These are phyloP conservation scores for Phaeolepiota aurea DNA, from an alignment of 768 basidiomycete genomes.

Conservation along the genomic window DNA sequence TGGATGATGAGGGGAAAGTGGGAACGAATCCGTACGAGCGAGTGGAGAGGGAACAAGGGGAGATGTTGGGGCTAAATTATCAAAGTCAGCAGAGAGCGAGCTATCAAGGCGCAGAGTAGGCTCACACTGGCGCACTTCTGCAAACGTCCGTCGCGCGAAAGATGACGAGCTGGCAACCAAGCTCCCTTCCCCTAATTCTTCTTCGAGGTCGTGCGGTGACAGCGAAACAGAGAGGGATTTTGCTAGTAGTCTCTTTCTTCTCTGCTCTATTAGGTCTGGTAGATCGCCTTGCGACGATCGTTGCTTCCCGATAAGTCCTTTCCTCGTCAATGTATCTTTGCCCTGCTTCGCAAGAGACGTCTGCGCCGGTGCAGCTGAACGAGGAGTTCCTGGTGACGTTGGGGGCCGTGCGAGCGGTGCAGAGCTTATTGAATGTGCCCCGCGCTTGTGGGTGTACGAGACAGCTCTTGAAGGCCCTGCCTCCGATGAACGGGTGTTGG, in stretches of 20 bases:
- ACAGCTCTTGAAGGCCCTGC: conserved; percentile 22
- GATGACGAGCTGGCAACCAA: conserved; percentile 19
- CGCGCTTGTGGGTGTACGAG: conserved; percentile 50
- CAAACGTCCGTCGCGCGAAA: conserved; percentile 17
- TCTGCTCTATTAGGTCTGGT: conserved; percentile 42
- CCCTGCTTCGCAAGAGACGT: conserved; percentile 13
- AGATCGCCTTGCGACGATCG: conserved; percentile 24
- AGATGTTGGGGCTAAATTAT: conserved; percentile 20
- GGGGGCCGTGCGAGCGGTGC: conserved; percentile 77
- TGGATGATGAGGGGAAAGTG: conserved; percentile 55
- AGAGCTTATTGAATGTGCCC: conserved; percentile 75
- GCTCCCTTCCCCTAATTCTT: conserved; percentile 20
- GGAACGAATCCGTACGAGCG: conserved; percentile 41
- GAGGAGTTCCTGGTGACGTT: conserved; percentile 66
- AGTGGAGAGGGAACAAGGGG: conserved; percentile 34
- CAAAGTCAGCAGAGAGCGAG: not conserved
- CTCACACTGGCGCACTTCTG: conserved; percentile 13
- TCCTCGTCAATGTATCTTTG: conserved; percentile 30
- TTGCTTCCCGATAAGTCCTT: conserved; percentile 47
- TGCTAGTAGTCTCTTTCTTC: conserved; percentile 41
- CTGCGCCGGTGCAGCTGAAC: conserved; percentile 18
- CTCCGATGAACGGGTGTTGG: conserved; percentile 62
- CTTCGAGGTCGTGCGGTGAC: conserved; percentile 37
- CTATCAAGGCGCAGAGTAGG: conserved; percentile 4
- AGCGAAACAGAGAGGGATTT: conserved; percentile 67